Percentiles rank a stretch among this genome's conserved stretches.
phyloP scores from a whole-genome alignment of 768 basidiomycete species.

The Pisolithus marmoratus region DNA sequence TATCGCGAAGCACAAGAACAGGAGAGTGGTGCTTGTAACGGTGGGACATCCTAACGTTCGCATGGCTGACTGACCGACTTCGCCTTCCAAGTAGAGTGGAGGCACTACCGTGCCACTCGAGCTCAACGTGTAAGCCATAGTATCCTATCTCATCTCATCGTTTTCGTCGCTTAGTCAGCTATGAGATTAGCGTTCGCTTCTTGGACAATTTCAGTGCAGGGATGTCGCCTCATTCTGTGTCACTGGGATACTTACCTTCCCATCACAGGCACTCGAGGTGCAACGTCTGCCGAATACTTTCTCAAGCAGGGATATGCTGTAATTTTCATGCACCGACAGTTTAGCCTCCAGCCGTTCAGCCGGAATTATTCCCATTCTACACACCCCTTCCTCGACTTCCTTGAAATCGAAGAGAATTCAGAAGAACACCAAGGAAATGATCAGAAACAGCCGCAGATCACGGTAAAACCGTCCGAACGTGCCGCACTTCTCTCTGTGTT shows the following conservation, averaged over 20 bases:
- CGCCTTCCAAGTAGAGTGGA: conserved; percentile 62
- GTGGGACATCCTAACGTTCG: conserved; percentile 41
- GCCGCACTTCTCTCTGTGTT: conserved; percentile 66
- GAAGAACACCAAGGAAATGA: not conserved
- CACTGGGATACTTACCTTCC: conserved; percentile 1
- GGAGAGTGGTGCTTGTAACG: conserved; percentile 89
- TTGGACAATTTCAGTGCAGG: conserved; percentile 98
- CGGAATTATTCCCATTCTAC: conserved; percentile 97
- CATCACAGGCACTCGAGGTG: conserved; percentile 83
- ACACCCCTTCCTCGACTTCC: conserved; percentile 94
- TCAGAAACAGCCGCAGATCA: conserved; percentile 42
- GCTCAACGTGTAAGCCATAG: conserved; percentile 87
- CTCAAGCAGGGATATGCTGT: conserved; percentile 92
- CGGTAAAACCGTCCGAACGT: conserved; percentile 62
- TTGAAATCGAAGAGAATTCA: conserved; percentile 50
- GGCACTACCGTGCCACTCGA: conserved; percentile 97
- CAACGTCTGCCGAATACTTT: conserved; percentile 98
- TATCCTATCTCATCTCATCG: not conserved
- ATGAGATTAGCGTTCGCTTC: conserved; percentile 77
- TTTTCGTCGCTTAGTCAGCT: conserved; percentile 14
- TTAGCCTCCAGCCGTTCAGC: conserved; percentile 96
- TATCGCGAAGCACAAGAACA: conserved; percentile 61
- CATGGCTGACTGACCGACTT: conserved; percentile 9
- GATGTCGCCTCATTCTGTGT: conserved; percentile 27
- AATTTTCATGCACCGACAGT: conserved; percentile 97